Evolutionary conservation across 1,284 basidiomycete genomes (phyloP), one percentile per base, ranked within the genome.

Genomic region (Stygiomarasmius scandens): DNA sequence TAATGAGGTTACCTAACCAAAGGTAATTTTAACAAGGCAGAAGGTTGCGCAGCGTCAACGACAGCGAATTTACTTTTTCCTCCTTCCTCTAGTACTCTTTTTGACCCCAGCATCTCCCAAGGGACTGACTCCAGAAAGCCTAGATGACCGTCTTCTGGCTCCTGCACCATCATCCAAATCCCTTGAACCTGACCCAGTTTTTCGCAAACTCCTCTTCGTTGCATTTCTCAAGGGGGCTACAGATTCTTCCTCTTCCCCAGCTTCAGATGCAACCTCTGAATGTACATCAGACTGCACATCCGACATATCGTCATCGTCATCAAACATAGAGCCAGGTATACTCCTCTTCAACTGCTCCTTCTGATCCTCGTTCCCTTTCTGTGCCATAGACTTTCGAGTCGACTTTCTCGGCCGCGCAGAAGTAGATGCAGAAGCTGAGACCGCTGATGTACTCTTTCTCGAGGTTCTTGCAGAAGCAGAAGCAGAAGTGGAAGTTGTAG

Each of bases 261-360:
- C 69, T 2, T 65, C 67, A 5, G 65, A 64, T 2, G 70, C 66
- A 19, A 66, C 66, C 3, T 12, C 29, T 32, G n/a, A n/a, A n/a
- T n/a, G n/a, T n/a, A n/a, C n/a, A n/a, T 66, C 67, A 14, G 71
- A 67, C 2, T 77, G 72, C 20, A 82, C 82, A 29, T 77, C 76
- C n/a, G 20, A 27, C 22, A 10, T 69, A 4, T 65, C 66, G 5
- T 66, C 65, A 4, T 71, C 69, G 14, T 69, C 67, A 8, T 66
- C 67, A 10, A 82, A 76, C 55, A 87, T 70, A 3, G 77, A 72
- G 1, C 86, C 86, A 2, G 86, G 86, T 52, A 89, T 71, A 64
- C 74, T 81, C 56, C 75, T 76, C 49, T 62, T 67, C 14, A 72
- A 59, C 52, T 74, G 68, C 56, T 49, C 54, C 55, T 48, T 24